Evolutionary conservation across 768 basidiomycete genomes (phyloP).

Genomic region (Mycena galericulata): DNA sequence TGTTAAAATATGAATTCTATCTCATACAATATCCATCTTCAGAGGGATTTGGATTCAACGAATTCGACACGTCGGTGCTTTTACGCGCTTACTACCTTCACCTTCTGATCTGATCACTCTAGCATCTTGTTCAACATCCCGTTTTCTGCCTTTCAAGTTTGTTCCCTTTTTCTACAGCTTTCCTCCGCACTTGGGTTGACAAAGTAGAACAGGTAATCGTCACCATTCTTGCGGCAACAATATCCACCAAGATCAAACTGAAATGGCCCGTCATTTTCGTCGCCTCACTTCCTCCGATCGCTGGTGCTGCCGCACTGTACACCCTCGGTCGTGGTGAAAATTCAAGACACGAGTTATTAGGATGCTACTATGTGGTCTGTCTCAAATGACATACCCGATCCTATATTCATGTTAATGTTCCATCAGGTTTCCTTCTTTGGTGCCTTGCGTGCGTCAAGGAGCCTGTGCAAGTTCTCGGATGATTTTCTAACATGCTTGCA

Average conservation of each 20-base stretch:
- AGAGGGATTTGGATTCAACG: constrained; percentile 56
- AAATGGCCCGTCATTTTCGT: constrained; percentile 54
- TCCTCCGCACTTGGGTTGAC: neutral
- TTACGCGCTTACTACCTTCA: neutral
- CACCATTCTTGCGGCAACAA: constrained; percentile 49
- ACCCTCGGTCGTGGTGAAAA: constrained; percentile 47
- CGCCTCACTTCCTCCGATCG: constrained; percentile 53
- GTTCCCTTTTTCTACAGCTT: neutral
- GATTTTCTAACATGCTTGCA: neutral
- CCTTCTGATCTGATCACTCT: neutral
- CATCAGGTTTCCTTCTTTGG: constrained; percentile 51
- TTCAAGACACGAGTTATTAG: constrained; percentile 46
- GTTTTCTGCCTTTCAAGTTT: constrained; percentile 55
- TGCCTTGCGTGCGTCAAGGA: constrained; percentile 43
- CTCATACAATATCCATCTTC: neutral
- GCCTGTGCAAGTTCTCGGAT: neutral
- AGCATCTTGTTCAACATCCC: constrained; percentile 62
- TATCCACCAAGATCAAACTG: constrained; percentile 52
- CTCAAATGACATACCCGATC: neutral
- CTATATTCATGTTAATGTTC: neutral
- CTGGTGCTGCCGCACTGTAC: constrained; percentile 49
- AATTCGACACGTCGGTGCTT: constrained; percentile 45
- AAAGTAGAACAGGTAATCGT: constrained; percentile 37
- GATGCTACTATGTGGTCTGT: constrained; percentile 55
- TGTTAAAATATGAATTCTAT: neutral